phyloP scores from a whole-genome alignment of 1,284 basidiomycete genomes.

The Ganoderma multipileum region DNA sequence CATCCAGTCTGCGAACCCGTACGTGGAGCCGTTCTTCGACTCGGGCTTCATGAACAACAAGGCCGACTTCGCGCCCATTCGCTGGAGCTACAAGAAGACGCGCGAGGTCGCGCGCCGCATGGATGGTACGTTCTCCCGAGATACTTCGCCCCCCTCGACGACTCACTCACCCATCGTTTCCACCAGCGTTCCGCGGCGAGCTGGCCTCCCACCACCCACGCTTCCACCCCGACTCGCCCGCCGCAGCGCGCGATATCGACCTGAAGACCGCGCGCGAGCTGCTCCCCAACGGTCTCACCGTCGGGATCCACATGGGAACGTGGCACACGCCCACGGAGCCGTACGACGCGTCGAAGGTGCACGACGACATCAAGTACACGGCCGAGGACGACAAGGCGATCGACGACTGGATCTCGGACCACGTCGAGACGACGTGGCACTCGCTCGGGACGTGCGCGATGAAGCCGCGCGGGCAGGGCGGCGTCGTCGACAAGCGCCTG shows the following conservation, averaged over 20 bases:
- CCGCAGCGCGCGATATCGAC: slow-evolving; percentile 66
- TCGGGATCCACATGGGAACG: slow-evolving; percentile 77
- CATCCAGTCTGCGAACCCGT: slow-evolving; percentile 64
- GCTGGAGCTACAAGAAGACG: slow-evolving; percentile 80
- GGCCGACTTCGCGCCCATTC: slow-evolving; percentile 77
- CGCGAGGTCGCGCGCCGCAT: slow-evolving; percentile 75
- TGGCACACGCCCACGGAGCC: slow-evolving; percentile 65
- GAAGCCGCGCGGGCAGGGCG: slow-evolving; percentile 80
- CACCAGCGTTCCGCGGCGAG: slow-evolving; percentile 69
- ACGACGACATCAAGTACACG: slow-evolving; percentile 69
- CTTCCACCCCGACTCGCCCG: slow-evolving; percentile 74
- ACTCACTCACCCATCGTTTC: background rate
- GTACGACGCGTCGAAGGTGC: slow-evolving; percentile 63
- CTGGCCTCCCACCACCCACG: slow-evolving; percentile 75
- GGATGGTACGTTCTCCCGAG: slow-evolving; percentile 56
- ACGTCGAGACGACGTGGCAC: slow-evolving; percentile 82
- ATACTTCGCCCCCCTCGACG: background rate
- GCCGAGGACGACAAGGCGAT: slow-evolving; percentile 73
- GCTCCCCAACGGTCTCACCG: slow-evolving; percentile 65
- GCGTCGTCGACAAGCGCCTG: slow-evolving; percentile 76
- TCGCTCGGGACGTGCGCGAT: slow-evolving; percentile 68
- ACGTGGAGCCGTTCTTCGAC: slow-evolving; percentile 70
- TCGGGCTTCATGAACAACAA: slow-evolving; percentile 80
- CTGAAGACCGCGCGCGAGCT: slow-evolving; percentile 72
- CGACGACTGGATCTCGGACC: slow-evolving; percentile 71